Evolutionary conservation across 2,329 filamentous ascomycete species (phyloP), one percentile per base, ranked within the genome.

Genomic region (Chrysoporthe austroafricana): DNA sequence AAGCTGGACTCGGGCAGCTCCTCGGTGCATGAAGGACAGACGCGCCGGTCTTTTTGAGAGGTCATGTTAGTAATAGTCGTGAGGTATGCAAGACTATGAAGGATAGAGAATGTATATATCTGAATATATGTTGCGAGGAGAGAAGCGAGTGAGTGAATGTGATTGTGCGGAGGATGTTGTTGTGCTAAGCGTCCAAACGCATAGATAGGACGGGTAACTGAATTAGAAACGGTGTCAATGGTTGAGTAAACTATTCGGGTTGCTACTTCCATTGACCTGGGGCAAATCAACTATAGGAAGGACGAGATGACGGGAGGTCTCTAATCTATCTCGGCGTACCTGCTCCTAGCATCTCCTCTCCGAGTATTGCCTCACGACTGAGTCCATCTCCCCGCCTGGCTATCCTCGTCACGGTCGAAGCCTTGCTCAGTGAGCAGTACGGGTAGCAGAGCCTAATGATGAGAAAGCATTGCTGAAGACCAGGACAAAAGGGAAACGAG

Each of bases 21-120:
- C n/a, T 60, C 57, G 34, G 57, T 60, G 57, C 57, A 60, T 26
- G 57, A 43, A 42, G 57, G 39, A 26, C 57, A 60, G n/a, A 43
- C 21, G 39, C 57, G 57, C n/a, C 18, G 42, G 11, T 39, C 14
- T 14, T 58, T 2, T 14, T 4, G n/a, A 14, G 9, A 6, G 26
- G 16, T 18, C 57, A 60, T 43, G 57, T 26, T 46, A n/a, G n/a
- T 1, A n/a, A 26, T 5, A 21, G n/a, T 26, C 8, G 39, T 43
- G n/a, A 18, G 11, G 21, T 32, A n/a, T n/a, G 8, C 5, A 16
- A 11, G 57, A 18, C 14, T 4, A 1, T 8, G n/a, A 44, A 32
- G 18, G 16, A 60, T 46, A 32, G 18, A 18, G 42, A 32, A 9
- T 14, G 39, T 1, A 59, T 21, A 13, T 21, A 43, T 21, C n/a